Base-by-base conservation (phyloP, 2,329 filamentous ascomycete genomes). In the Alternaria sp. region DNA sequence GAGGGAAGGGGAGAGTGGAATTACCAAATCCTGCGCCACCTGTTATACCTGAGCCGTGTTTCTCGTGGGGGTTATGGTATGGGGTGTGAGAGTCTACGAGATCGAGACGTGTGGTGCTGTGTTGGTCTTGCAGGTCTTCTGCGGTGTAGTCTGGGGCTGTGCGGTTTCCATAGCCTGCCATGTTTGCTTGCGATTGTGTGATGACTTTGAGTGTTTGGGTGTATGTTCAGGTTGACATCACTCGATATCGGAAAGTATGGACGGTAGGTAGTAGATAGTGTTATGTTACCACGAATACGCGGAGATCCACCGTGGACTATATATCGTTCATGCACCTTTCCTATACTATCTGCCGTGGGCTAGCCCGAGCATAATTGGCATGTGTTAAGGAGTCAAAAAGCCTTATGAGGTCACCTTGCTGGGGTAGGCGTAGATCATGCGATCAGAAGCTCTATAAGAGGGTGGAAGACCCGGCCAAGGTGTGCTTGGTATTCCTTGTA, bases 111-210 rank as follows among this genome's bases (percentile, higher is more conserved):
- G 77, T 79, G 61, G 30, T 67, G 19, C 36, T 57, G 69, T 79
- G 70, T 23, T 78, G 28, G 28, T 69, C 40, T 32, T 63, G 21
- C 7, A 72, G 60, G 59, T 66, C 50, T 9, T 66, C 62, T 32
- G 68, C 59, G 56, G 57, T 61, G 59, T 66, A 69, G 54, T 72
- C 62, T 10, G 61, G 52, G 15, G 72, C 70, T 50, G 68, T 77
- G 58, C 74, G 75, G 73, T 81, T 80, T 40, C 76, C 79, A 69
- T 76, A 81, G 65, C 76, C 76, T 69, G 73, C 70, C 77, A 77
- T 77, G 56, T 28, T 69, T 26, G 49, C 21, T 55, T 51, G 13
- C 17, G 13, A 15, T 43, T 54, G 11, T 23, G 21, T 11, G 21
- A 3, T 15, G 13, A 12, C 26, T 36, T 36, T 36, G 32, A n/a